A percentile compares a stretch with the other conserved stretches of the same genome.
phyloP scores from a whole-genome alignment of 768 basidiomycete genomes.

The Termitomyces sp. region DNA sequence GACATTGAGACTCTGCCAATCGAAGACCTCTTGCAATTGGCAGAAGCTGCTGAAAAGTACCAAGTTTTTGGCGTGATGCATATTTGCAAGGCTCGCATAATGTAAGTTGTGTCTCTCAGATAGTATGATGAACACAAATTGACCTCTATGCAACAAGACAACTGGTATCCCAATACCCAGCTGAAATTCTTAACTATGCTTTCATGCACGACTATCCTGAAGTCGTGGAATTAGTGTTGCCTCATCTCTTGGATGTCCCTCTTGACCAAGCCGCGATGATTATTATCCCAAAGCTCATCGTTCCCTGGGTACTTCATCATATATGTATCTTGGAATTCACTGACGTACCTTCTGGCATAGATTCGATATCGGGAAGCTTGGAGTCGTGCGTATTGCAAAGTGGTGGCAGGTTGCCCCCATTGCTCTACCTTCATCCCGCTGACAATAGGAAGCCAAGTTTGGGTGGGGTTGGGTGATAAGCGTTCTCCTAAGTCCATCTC shows the following conservation, averaged over 20 bases:
- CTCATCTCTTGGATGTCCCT: not conserved
- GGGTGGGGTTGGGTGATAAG: not conserved
- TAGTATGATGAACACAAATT: not conserved
- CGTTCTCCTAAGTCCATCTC: not conserved
- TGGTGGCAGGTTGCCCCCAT: too few species aligned
- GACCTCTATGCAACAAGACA: not conserved
- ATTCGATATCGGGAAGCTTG: not conserved
- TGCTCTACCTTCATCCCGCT: too few species aligned
- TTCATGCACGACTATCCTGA: not conserved
- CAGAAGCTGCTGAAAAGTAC: not conserved
- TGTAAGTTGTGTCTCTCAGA: not conserved
- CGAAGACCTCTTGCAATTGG: too few species aligned
- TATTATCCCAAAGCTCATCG: not conserved
- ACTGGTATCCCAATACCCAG: not conserved
- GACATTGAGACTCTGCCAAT: not conserved
- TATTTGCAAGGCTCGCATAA: not conserved
- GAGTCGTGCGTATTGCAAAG: not conserved
- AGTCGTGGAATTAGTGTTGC: not conserved
- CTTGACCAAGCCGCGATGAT: not conserved
- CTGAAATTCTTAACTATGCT: not conserved
- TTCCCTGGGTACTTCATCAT: not conserved
- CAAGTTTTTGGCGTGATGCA: not conserved
- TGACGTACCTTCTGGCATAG: not conserved
- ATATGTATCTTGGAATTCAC: not conserved
- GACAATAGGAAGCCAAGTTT: too few species aligned